phyloP scores from a whole-genome alignment of 2,329 filamentous ascomycete species.

The Cadophora sp. region DNA sequence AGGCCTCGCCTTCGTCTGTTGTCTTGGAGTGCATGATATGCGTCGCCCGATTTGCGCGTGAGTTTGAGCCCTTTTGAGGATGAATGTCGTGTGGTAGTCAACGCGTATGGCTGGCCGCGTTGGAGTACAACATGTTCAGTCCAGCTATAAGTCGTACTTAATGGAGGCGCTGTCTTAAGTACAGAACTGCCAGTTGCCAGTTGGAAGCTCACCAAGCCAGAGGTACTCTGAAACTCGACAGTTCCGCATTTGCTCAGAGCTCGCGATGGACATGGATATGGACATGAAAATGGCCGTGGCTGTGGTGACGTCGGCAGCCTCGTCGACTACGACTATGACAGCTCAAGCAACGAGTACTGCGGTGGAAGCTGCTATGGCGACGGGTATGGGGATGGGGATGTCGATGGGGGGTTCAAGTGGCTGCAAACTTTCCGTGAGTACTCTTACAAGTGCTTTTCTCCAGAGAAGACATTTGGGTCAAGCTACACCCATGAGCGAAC shows the following conservation, averaged over 20 bases:
- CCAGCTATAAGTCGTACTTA: neutral
- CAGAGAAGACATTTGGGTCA: neutral
- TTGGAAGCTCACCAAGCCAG: neutral
- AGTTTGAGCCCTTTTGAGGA: conserved; percentile 30
- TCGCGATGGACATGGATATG: conserved; percentile 21
- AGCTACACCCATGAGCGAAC: neutral
- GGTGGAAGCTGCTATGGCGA: conserved; percentile 6
- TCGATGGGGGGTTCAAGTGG: conserved; percentile 29
- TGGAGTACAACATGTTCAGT: neutral
- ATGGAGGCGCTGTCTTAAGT: neutral
- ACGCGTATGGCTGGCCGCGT: neutral
- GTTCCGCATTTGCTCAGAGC: neutral
- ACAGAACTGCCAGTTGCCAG: neutral
- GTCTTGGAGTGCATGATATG: conserved; percentile 2
- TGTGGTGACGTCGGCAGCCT: conserved; percentile 7
- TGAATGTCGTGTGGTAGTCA: neutral
- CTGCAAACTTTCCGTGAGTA: conserved; percentile 37
- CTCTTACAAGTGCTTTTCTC: neutral
- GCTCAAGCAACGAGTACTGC: conserved; percentile 11
- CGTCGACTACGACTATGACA: conserved; percentile 5
- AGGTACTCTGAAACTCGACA: conserved; percentile 4
- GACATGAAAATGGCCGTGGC: conserved; percentile 16
- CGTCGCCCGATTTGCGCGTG: conserved; percentile 14
- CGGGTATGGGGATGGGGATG: conserved; percentile 28
- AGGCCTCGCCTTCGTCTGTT: neutral